A percentile compares a stretch with the other conserved stretches of the same genome.
These are phyloP conservation scores for Zygosaccharomyces lentus DNA, from an alignment of 805 yeast genomes.

Conservation along the genomic window DNA sequence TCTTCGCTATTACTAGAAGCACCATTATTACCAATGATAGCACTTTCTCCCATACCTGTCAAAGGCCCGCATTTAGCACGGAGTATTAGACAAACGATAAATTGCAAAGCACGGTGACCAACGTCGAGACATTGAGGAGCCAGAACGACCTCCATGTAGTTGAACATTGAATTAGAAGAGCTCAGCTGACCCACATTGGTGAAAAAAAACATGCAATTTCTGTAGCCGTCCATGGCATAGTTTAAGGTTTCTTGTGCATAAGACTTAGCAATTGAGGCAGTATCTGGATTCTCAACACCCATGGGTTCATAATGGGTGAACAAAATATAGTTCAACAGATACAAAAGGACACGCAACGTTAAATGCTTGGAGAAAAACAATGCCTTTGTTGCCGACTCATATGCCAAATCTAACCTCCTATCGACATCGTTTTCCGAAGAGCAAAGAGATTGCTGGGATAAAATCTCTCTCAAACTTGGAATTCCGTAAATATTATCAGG, in stretches of 20 bases:
- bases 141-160: slow-evolving; percentile 42
- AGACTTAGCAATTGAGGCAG: slow-evolving; percentile 34
- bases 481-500: slow-evolving; percentile 33
- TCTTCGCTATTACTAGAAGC: slow-evolving; percentile 30
- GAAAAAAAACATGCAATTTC: slow-evolving; percentile 41
- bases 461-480: slow-evolving; percentile 31
- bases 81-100: slow-evolving; percentile 51
- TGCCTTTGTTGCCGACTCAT: slow-evolving; percentile 40
- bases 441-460: slow-evolving; percentile 18
- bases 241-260: slow-evolving; percentile 43
- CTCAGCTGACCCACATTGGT: slow-evolving; percentile 34
- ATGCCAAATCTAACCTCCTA: slow-evolving; percentile 37
- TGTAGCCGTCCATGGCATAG: slow-evolving; percentile 42
- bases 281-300: slow-evolving; percentile 36
- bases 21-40: slow-evolving; percentile 20
- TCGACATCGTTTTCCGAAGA: slow-evolving; percentile 22
- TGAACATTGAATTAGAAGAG: slow-evolving; percentile 37
- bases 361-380: slow-evolving; percentile 39
- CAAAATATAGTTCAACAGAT: slow-evolving; percentile 47
- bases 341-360: slow-evolving; percentile 45
- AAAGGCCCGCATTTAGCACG: slow-evolving; percentile 46
- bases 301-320: slow-evolving; percentile 44
- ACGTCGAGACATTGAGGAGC: slow-evolving; percentile 48
- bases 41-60: slow-evolving; percentile 33
- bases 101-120: slow-evolving; percentile 55